Percentiles rank a stretch among this genome's conserved stretches.
phyloP scores from a whole-genome alignment of 2,329 filamentous ascomycete genomes.

The Sarocladiaceae sp. region DNA sequence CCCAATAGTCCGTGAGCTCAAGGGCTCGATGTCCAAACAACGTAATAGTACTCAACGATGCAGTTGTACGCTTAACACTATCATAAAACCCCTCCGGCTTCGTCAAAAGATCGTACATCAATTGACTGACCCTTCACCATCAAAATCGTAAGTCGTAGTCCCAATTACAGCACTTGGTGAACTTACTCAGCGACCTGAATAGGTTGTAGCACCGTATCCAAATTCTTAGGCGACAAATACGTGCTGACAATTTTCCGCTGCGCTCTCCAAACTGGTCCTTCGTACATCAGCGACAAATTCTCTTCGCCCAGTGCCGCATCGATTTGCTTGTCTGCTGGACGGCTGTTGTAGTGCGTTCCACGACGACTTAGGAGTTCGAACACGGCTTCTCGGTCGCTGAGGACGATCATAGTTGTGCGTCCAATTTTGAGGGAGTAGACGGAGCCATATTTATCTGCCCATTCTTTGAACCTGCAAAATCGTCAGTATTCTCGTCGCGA shows the following conservation, averaged over 20 bases:
- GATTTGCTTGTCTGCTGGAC: conserved; percentile 22
- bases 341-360: conserved; percentile 35
- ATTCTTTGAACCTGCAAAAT: conserved; percentile 33
- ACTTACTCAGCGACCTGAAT: conserved; percentile 2
- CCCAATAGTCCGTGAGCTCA: not conserved
- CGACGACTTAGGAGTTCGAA: conserved; percentile 42
- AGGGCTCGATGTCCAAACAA: not conserved
- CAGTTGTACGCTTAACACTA: conserved; percentile 1
- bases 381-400: conserved; percentile 33
- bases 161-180: too few species aligned
- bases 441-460: conserved; percentile 37
- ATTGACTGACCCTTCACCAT: conserved; percentile 2
- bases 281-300: not conserved
- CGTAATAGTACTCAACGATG: not conserved
- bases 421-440: conserved; percentile 39
- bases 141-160: too few species aligned
- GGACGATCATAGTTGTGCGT: conserved; percentile 32
- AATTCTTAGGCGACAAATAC: not conserved
- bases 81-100: not conserved
- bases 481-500: not conserved
- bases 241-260: conserved; percentile 4
- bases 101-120: not conserved
- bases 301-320: not conserved
- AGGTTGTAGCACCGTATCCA: not conserved
- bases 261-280: not conserved